Evolutionary conservation across 495 filamentous ascomycete genomes (phyloP), one percentile per base, ranked within the genome.

Genomic region (Penicillium alfredii): DNA sequence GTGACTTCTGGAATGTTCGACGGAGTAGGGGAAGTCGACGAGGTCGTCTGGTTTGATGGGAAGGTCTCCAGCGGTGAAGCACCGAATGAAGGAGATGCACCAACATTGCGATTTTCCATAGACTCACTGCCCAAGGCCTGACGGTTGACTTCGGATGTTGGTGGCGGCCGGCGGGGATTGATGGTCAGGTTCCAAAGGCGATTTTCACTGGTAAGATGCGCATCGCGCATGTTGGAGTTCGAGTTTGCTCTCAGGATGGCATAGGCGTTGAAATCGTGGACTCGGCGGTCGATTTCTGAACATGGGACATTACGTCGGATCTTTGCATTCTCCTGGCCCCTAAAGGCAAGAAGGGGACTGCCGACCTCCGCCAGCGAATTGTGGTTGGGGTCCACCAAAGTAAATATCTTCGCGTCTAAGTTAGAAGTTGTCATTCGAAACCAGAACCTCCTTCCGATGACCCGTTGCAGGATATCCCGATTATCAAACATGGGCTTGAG

Each of bases 371-470:
- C 37, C 14, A 54, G 39, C 0, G 39, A 34, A 5, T 12, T 54
- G 39, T 4, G 8, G 3, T 7, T 8, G 3, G 23, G 11, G 5
- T 7, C 5, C 23, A 2, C 8, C 2, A 8, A n/a, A n/a, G n/a
- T n/a, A n/a, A n/a, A n/a, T n/a, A n/a, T n/a, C n/a, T n/a, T n/a
- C n/a, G n/a, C n/a, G n/a, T n/a, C n/a, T n/a, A n/a, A n/a, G n/a
- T n/a, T n/a, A n/a, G n/a, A n/a, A n/a, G n/a, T n/a, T n/a, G n/a
- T n/a, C n/a, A n/a, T n/a, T n/a, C n/a, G n/a, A n/a, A n/a, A n/a
- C 68, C 68, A 72, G 31, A 66, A 72, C 1, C 39, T 40, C 10
- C 49, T 50, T 4, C 58, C 51, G 13, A 67, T 36, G 4, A 70
- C 39, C 6, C 68, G 49, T n/a, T 48, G 62, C 33, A 62, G 55